These are phyloP conservation scores for Chenopodium formosanum DNA, from an alignment of 148 eudicot species.

Conservation along the genomic window DNA sequence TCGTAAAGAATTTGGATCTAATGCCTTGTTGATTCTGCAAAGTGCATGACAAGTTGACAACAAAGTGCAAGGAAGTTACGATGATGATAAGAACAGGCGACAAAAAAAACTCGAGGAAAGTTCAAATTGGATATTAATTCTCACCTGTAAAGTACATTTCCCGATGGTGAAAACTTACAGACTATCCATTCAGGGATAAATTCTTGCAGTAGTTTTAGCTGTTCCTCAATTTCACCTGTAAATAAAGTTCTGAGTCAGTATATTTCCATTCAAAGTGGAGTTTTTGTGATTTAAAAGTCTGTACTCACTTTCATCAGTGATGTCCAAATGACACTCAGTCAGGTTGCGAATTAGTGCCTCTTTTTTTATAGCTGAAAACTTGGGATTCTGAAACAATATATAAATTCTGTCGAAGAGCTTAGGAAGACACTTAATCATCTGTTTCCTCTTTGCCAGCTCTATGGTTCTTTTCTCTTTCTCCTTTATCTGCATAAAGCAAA, in stretches of 20 bases:
- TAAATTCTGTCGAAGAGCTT: slow-evolving; percentile 68
- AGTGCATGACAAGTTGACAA: background rate
- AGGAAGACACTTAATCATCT: slow-evolving; percentile 58
- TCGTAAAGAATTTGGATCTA: slow-evolving; percentile 47
- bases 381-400: slow-evolving; percentile 64
- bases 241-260: slow-evolving; percentile 17
- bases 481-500: slow-evolving; percentile 45
- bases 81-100: background rate
- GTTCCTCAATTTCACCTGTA: slow-evolving; percentile 82
- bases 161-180: slow-evolving; percentile 53
- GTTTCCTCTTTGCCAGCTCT: slow-evolving; percentile 53
- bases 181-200: slow-evolving; percentile 72
- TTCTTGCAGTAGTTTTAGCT: slow-evolving; percentile 67
- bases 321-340: slow-evolving; percentile 45
- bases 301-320: slow-evolving; percentile 65
- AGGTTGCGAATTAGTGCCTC: slow-evolving; percentile 62
- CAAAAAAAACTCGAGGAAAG: background rate
- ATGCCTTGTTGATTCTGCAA: slow-evolving; percentile 69
- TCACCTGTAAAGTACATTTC: slow-evolving; percentile 59
- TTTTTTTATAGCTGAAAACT: slow-evolving; percentile 57
- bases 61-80: background rate
- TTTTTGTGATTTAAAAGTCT: background rate
- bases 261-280: background rate
- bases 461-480: slow-evolving; percentile 51
- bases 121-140: slow-evolving; percentile 4